Conservation (phyloP, 176 grass and related monocot species). For the Cenchrus fungigraminus region DNA sequence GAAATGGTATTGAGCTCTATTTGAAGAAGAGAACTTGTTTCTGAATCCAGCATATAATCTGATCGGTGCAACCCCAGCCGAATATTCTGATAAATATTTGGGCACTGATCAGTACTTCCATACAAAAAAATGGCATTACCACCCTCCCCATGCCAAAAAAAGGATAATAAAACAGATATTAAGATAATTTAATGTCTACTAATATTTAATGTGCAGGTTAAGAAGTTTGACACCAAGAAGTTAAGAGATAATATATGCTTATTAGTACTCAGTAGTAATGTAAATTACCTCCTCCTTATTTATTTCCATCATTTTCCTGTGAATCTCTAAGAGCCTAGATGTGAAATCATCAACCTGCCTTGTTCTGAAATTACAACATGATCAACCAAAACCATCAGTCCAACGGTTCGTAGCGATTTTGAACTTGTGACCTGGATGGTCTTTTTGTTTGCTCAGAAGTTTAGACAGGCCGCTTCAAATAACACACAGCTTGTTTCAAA, state of each 20-base stretch:
- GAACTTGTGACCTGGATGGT: not conserved
- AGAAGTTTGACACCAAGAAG: not conserved
- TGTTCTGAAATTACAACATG: slow-evolving; percentile 65
- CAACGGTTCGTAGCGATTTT: not conserved
- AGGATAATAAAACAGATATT: not conserved
- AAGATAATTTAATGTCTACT: not conserved
- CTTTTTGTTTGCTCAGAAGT: not conserved
- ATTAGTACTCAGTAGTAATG: not conserved
- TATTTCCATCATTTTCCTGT: slow-evolving; percentile 75
- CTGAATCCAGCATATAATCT: slow-evolving; percentile 96
- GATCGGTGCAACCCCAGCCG: slow-evolving; percentile 89
- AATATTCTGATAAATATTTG: slow-evolving; percentile 66
- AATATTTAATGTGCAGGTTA: not conserved
- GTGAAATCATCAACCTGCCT: slow-evolving; percentile 87
- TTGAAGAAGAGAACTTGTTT: slow-evolving; percentile 89
- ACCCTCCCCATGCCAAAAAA: not conserved
- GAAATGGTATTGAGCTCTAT: slow-evolving; percentile 98
- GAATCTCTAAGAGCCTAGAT: slow-evolving; percentile 87
- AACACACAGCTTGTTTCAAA: not conserved
- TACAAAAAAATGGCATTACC: not conserved
- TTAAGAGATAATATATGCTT: not conserved
- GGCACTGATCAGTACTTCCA: slow-evolving; percentile 21
- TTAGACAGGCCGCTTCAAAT: too few species aligned
- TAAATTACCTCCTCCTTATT: slow-evolving; percentile 81
- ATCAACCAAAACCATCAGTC: not conserved